Percentiles rank a stretch among this genome's conserved stretches.
Conservation (phyloP, 805 yeast species). For the Spathaspora hagerdaliae region DNA sequence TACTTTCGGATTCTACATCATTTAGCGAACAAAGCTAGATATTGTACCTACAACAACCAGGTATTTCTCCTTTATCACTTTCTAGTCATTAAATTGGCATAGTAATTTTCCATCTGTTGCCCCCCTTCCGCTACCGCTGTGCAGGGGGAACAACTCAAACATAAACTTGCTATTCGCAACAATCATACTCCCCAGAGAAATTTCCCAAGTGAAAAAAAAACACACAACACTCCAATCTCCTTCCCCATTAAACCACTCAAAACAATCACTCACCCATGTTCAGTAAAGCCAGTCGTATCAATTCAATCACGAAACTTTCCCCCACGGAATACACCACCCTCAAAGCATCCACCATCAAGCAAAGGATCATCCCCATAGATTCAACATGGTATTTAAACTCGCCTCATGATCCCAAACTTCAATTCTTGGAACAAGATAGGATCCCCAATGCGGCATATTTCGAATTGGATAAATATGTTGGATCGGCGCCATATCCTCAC, state of each 20-base stretch:
- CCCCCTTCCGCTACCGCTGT: no score
- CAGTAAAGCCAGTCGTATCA: background rate
- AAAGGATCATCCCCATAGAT: constrained; percentile 62
- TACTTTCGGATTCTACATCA: no score
- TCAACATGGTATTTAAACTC: constrained; percentile 86
- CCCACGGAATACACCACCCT: background rate
- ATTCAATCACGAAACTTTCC: background rate
- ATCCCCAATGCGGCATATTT: constrained; percentile 67
- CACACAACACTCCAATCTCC: no score
- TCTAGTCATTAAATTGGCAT: no score
- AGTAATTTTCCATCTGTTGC: no score
- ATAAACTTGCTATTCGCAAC: no score
- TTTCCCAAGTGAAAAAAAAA: no score
- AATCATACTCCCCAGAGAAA: no score
- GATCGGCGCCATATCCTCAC: constrained; percentile 70
- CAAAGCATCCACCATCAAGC: constrained; percentile 3
- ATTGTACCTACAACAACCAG: no score
- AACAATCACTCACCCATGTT: background rate
- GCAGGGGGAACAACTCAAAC: no score
- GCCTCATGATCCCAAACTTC: constrained; percentile 55
- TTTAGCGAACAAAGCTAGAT: no score
- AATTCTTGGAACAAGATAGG: constrained; percentile 52
- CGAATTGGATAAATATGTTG: constrained; percentile 67
- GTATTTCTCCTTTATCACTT: no score
- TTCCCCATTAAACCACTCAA: background rate